Evolutionary conservation across 2,329 filamentous ascomycete species (phyloP).

Genomic region (Colletotrichum cordylinicola): DNA sequence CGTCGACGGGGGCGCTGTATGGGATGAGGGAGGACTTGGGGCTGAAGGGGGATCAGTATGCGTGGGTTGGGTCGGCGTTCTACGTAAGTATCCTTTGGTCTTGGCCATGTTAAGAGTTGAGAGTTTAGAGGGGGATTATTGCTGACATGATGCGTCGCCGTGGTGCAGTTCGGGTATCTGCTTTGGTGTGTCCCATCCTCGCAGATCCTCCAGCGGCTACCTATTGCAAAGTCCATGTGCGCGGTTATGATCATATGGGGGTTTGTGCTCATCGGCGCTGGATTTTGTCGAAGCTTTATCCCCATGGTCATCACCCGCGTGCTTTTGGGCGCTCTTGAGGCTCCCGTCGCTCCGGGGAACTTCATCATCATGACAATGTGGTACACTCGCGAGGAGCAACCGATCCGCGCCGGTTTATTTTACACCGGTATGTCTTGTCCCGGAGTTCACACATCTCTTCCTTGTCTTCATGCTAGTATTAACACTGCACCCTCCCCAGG

Average conservation of each 20-base stretch:
- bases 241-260: neutral
- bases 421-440: too few species aligned
- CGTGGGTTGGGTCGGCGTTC: constrained; percentile 16
- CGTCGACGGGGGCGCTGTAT: constrained; percentile 33
- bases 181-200: neutral
- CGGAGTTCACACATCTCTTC: too few species aligned
- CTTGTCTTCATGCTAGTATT: too few species aligned
- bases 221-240: neutral
- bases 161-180: neutral
- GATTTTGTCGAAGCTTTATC: neutral
- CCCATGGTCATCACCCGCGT: neutral
- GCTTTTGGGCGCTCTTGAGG: neutral
- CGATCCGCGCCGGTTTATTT: neutral
- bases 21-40: constrained; percentile 28
- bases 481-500: neutral
- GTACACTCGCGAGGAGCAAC: neutral
- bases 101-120: neutral
- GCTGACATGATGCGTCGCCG: neutral
- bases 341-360: neutral
- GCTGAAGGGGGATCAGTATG: constrained; percentile 28
- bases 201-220: neutral
- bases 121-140: neutral
- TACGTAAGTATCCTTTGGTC: neutral
- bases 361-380: neutral
- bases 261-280: neutral